Conservation (phyloP, 1,139 yeast genomes). For the Lizanozyma gosingica region DNA sequence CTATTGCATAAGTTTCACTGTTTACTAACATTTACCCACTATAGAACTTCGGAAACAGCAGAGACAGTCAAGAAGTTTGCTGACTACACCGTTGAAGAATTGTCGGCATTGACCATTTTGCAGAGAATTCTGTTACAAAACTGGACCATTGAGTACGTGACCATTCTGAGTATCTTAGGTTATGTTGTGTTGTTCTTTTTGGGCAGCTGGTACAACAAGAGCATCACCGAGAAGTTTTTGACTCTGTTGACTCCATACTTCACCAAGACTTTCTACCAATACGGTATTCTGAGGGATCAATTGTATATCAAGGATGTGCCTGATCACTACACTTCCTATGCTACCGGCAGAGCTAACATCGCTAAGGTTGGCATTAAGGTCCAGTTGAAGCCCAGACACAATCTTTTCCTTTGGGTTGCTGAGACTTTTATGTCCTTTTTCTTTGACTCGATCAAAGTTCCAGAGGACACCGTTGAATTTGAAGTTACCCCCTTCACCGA, state of each 20-base stretch:
- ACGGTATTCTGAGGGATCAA: conserved; percentile 50
- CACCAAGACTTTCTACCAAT: conserved; percentile 67
- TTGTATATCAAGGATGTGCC: conserved; percentile 60
- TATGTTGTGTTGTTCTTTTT: conserved; percentile 40
- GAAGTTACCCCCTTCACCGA: conserved; percentile 52
- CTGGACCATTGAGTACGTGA: conserved; percentile 67
- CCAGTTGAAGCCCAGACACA: conserved; percentile 72
- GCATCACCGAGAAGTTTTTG: conserved; percentile 44
- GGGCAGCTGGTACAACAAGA: conserved; percentile 54
- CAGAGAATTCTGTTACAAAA: conserved; percentile 48
- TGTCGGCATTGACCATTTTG: conserved; percentile 37
- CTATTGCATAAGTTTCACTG: no score
- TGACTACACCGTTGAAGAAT: conserved; percentile 41
- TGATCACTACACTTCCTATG: conserved; percentile 67
- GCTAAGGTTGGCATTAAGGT: conserved; percentile 54
- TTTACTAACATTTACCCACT: no score
- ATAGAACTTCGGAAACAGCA: background rate
- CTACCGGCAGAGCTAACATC: conserved; percentile 81
- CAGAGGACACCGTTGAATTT: conserved; percentile 56
- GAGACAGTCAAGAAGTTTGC: conserved; percentile 16
- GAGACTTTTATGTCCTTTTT: conserved; percentile 52
- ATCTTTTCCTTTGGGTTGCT: conserved; percentile 53
- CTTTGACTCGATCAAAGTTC: conserved; percentile 36
- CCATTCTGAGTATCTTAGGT: conserved; percentile 40
- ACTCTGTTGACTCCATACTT: conserved; percentile 32